A percentile compares a stretch with the other conserved stretches of the same genome.
phyloP scores from a whole-genome alignment of 768 basidiomycete species.

The Pholiota conissans region DNA sequence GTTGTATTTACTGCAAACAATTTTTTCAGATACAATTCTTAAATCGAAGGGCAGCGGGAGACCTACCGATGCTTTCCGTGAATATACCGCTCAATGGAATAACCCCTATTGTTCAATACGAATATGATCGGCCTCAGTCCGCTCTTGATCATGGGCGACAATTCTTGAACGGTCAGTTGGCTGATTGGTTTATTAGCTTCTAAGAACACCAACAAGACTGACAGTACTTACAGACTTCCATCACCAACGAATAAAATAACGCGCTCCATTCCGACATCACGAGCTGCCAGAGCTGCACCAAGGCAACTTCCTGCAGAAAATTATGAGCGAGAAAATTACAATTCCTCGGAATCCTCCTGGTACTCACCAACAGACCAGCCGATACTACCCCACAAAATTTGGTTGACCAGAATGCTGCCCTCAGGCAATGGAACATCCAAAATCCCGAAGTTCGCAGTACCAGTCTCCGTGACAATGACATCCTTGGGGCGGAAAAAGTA shows the following conservation, averaged over 20 bases:
- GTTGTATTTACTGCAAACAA: slow-evolving; percentile 68
- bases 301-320: slow-evolving; percentile 53
- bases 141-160: slow-evolving; percentile 78
- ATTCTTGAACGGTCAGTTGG: slow-evolving; percentile 79
- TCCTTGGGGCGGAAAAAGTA: slow-evolving; percentile 72
- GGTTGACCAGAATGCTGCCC: slow-evolving; percentile 63
- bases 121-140: slow-evolving; percentile 83
- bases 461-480: slow-evolving; percentile 88
- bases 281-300: slow-evolving; percentile 80
- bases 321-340: neutral
- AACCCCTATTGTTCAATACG: slow-evolving; percentile 78
- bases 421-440: slow-evolving; percentile 78
- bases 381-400: slow-evolving; percentile 91
- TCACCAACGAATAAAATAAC: slow-evolving; percentile 87
- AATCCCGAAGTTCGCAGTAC: slow-evolving; percentile 87
- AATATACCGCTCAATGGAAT: slow-evolving; percentile 83
- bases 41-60: neutral
- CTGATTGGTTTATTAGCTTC: slow-evolving; percentile 42
- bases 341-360: neutral
- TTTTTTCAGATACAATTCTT: neutral
- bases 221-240: slow-evolving; percentile 81
- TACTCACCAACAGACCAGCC: slow-evolving; percentile 80
- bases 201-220: no score
- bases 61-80: slow-evolving; percentile 61
- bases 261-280: slow-evolving; percentile 58